These are phyloP conservation scores for Teunomyces barrocoloradensis DNA, from an alignment of 805 yeast genomes.

Conservation along the genomic window DNA sequence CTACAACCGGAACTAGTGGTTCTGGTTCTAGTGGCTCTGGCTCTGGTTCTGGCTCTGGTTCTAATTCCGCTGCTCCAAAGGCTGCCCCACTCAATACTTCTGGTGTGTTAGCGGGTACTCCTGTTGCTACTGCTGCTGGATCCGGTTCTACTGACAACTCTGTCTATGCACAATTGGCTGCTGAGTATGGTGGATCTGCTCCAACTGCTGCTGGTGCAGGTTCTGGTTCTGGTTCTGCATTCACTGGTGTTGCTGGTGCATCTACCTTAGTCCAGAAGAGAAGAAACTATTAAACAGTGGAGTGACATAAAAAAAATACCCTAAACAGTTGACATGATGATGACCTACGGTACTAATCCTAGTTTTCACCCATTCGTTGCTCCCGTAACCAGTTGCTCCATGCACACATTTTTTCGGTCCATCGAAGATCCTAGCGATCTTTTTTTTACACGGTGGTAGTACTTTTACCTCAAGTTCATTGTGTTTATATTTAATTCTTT, in stretches of 20 bases:
- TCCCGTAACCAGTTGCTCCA: background rate
- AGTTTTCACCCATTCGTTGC: background rate
- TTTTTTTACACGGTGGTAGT: background rate
- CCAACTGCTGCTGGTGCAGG: slow-evolving; percentile 1
- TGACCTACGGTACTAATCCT: background rate
- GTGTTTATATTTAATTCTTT: slow-evolving; percentile 2
- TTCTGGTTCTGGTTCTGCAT: slow-evolving; percentile 1
- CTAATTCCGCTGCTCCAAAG: slow-evolving; percentile 11
- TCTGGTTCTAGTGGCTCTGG: slow-evolving; percentile 11
- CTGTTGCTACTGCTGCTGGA: slow-evolving; percentile 9
- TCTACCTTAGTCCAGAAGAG: slow-evolving; percentile 9
- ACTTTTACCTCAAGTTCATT: background rate
- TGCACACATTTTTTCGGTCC: slow-evolving; percentile 1
- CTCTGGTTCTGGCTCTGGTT: slow-evolving; percentile 10
- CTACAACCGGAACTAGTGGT: slow-evolving; percentile 12
- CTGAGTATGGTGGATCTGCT: slow-evolving; percentile 9
- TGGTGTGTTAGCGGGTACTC: slow-evolving; percentile 9
- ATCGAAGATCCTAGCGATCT: background rate
- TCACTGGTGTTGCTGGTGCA: slow-evolving; percentile 4
- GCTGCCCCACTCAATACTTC: slow-evolving; percentile 2
- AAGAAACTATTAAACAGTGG: slow-evolving; percentile 14
- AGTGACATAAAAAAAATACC: background rate
- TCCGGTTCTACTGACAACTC: slow-evolving; percentile 5
- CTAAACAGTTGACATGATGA: background rate
- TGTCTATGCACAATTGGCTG: slow-evolving; percentile 11